phyloP scores from a whole-genome alignment of 1,284 basidiomycete species.

The Sphaerobolus stellatus region DNA sequence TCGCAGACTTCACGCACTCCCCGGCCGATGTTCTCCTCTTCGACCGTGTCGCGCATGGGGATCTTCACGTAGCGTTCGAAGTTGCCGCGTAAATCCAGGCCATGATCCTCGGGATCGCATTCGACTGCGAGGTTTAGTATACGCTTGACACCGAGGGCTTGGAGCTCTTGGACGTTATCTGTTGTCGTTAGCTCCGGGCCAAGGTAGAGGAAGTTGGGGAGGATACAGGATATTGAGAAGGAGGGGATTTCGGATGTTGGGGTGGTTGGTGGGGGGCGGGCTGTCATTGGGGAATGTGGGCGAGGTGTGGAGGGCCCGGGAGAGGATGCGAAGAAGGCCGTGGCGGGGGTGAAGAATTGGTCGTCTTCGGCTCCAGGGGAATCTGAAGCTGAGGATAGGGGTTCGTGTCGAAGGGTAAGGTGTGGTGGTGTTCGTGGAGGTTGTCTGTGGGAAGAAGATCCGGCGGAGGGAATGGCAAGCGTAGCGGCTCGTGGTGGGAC shows the following conservation, averaged over 20 bases:
- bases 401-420: slow-evolving; percentile 48
- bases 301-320: slow-evolving; percentile 34
- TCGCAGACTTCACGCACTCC: slow-evolving; percentile 84
- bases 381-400: slow-evolving; percentile 61
- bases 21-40: slow-evolving; percentile 86
- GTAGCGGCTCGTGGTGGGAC: slow-evolving; percentile 57
- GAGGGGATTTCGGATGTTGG: slow-evolving; percentile 51
- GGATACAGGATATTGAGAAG: slow-evolving; percentile 82
- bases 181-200: slow-evolving; percentile 82
- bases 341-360: slow-evolving; percentile 30
- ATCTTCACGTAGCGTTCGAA: slow-evolving; percentile 86
- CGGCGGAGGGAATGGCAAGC: slow-evolving; percentile 45
- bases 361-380: slow-evolving; percentile 43
- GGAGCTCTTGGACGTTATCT: slow-evolving; percentile 74
- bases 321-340: slow-evolving; percentile 20
- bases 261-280: slow-evolving; percentile 50
- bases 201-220: slow-evolving; percentile 88
- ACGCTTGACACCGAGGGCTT: slow-evolving; percentile 75
- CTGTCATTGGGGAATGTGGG: slow-evolving; percentile 55
- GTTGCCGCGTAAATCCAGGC: slow-evolving; percentile 57
- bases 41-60: slow-evolving; percentile 92
- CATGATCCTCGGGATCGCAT: slow-evolving; percentile 77
- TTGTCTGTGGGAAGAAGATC: slow-evolving; percentile 25
- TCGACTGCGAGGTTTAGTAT: slow-evolving; percentile 92
- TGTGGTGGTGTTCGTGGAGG: slow-evolving; percentile 60